A percentile compares a stretch with the other conserved stretches of the same genome.
phyloP scores from a whole-genome alignment of 2,329 filamentous ascomycete species.

The Colletotrichum musae region DNA sequence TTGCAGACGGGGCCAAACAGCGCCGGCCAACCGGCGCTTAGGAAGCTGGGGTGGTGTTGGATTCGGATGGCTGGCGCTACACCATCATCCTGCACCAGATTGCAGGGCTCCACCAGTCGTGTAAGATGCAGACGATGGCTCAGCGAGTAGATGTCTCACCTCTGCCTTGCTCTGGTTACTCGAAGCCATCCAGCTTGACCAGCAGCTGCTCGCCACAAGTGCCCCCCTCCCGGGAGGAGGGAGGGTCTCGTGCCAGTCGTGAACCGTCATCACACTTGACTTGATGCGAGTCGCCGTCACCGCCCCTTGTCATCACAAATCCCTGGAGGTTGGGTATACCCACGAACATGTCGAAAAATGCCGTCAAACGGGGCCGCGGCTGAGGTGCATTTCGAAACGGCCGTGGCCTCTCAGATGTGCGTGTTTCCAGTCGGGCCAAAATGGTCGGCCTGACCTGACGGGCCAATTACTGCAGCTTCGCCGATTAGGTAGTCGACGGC shows the following conservation, averaged over 20 bases:
- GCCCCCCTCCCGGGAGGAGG: slow-evolving; percentile 43
- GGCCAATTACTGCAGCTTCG: slow-evolving; percentile 28
- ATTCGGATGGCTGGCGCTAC: slow-evolving; percentile 61
- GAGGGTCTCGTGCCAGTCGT: slow-evolving; percentile 59
- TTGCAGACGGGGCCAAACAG: slow-evolving; percentile 45
- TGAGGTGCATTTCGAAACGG: slow-evolving; percentile 30
- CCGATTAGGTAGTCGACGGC: slow-evolving; percentile 15
- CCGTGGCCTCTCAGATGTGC: not conserved
- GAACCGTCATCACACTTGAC: slow-evolving; percentile 50
- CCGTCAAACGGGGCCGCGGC: slow-evolving; percentile 28
- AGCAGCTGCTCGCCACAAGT: slow-evolving; percentile 57
- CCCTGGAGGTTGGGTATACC: not conserved
- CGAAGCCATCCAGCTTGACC: slow-evolving; percentile 36
- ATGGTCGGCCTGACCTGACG: slow-evolving; percentile 13
- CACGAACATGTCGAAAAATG: slow-evolving; percentile 28
- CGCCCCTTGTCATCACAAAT: slow-evolving; percentile 28
- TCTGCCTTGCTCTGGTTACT: slow-evolving; percentile 56
- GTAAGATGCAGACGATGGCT: slow-evolving; percentile 58
- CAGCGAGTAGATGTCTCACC: slow-evolving; percentile 64
- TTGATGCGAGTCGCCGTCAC: slow-evolving; percentile 33
- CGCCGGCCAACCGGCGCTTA: slow-evolving; percentile 65
- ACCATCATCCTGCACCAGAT: slow-evolving; percentile 57
- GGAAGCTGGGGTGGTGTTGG: slow-evolving; percentile 56
- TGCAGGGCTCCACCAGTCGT: slow-evolving; percentile 55
- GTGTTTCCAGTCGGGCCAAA: slow-evolving; percentile 31